Base-by-base conservation (phyloP, 2,329 filamentous ascomycete species). In the Pseudogymnoascus sp. region DNA sequence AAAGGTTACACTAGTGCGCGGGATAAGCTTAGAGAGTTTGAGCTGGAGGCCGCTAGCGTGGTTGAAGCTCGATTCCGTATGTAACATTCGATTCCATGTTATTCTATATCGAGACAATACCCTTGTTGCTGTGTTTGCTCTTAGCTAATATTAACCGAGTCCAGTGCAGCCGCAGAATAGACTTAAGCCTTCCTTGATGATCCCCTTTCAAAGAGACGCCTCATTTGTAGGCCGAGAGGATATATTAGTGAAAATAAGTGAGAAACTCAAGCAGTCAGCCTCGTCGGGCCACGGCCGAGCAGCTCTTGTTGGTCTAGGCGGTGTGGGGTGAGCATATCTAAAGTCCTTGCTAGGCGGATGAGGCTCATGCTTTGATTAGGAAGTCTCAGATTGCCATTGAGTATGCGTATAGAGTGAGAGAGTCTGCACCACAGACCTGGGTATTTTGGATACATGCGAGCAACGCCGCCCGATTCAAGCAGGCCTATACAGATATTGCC, bases 331-430 rank as follows among this genome's bases (percentile, higher is more conserved):
- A 50, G 44, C 39, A 60, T 41, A 11, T 58, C 24, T 9, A 47
- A 2, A 31, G 4, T 29, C 10, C 41, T 50, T 31, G 13, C 15
- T 7, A 3, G 24, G 13, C 3, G 4, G n/a, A 26, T 58, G 3
- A 37, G 1, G 15, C 15, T 37, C 2, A 58, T 24, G 5, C 10
- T 21, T 26, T 36, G 21, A n/a, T 0, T 47, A 65, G 65, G 1
- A 69, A 69, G 44, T 64, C 66, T 17, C 65, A 69, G 39, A 61
- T 69, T 59, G 65, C 66, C 21, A 60, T 68, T 0, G 40, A 69
- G 59, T 69, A 66, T 44, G 31, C 61, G 3, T 68, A 66, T 39
- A 60, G 61, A 15, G 13, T 59, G 21, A 29, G 60, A 60, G 50
- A 60, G 1, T 33, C 13, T 13, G 10, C 62, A 37, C 21, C 40